Base-by-base conservation (phyloP, 495 filamentous ascomycete species). In the Lasiosphaeria miniovina region DNA sequence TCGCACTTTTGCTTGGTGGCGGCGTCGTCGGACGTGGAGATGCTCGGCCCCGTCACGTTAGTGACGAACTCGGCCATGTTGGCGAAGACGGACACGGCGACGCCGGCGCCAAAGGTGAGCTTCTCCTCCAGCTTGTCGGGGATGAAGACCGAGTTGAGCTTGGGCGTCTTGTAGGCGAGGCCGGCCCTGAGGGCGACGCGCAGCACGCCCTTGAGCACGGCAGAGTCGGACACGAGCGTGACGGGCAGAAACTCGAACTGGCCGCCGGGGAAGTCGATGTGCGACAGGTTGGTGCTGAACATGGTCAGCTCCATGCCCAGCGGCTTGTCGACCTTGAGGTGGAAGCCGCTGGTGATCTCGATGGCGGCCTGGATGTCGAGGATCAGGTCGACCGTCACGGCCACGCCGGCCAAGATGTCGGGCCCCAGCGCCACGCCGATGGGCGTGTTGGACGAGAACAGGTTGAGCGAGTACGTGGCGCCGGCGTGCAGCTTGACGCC, bases 211-310 rank as follows among this genome's bases (percentile, higher is more conserved):
- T 71, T 74, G 14, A 81, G 68, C 5, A 78, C 62, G 11, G 73
- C 73, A 3, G 71, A 71, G 15, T 71, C 69, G 35, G 70, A 74
- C 55, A 71, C 61, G n/a, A 84, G 68, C 2, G 70, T 78, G 11
- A 84, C 77, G 5, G 83, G 82, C 8, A 85, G 75, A 55, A 85
- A 84, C 59, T 84, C 80, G 62, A 80, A 84, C 15, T 74, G 61
- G 32, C 73, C 83, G 36, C 81, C 80, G 54, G 78, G 77, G 46
- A 84, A 71, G 35, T 70, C 74, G 11, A 84, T 61, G 31, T 61
- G 70, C 1, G 78, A 78, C 33, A 81, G 66, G 31, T 80, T 74
- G 7, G 69, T 63, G 41, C 68, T 68, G 52, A 82, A 82, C 55
- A 81, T 64, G 6, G 68, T 65, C 58, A 82, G 65, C 34, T 80